Conservation (phyloP, 345 rosid species). For the Melaleuca alternifolia region DNA sequence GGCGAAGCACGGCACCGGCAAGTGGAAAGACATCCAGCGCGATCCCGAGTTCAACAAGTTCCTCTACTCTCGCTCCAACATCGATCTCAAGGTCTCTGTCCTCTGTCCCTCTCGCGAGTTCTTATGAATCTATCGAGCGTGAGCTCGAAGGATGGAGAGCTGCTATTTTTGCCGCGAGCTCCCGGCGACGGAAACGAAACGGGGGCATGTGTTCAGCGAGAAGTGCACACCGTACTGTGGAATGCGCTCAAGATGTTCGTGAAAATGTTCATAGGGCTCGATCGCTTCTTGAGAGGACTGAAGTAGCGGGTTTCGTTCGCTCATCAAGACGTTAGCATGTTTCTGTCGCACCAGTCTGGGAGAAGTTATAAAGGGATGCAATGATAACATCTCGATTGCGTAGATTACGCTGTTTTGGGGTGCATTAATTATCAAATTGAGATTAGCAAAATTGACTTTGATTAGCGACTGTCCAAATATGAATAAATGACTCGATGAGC, state of each 20-base stretch:
- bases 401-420: background rate
- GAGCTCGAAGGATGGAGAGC: no score
- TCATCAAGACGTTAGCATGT: background rate
- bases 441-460: background rate
- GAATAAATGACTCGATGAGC: background rate
- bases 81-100: conserved; percentile 61
- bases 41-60: conserved; percentile 56
- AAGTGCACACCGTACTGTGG: background rate
- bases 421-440: background rate
- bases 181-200: no score
- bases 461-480: background rate
- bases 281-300: background rate
- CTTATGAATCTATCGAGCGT: background rate
- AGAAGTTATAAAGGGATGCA: background rate
- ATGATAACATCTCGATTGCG: background rate
- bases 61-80: conserved; percentile 56
- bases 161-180: no score
- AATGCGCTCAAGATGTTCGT: background rate
- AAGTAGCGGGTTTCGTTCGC: background rate
- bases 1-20: conserved; percentile 63
- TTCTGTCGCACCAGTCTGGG: background rate
- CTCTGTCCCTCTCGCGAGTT: background rate
- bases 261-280: background rate
- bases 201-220: no score
- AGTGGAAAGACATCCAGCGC: conserved; percentile 55